These are phyloP conservation scores for Cyclostephanos tholiformis DNA, from an alignment of 108 stramenopile species.

Conservation along the genomic window DNA sequence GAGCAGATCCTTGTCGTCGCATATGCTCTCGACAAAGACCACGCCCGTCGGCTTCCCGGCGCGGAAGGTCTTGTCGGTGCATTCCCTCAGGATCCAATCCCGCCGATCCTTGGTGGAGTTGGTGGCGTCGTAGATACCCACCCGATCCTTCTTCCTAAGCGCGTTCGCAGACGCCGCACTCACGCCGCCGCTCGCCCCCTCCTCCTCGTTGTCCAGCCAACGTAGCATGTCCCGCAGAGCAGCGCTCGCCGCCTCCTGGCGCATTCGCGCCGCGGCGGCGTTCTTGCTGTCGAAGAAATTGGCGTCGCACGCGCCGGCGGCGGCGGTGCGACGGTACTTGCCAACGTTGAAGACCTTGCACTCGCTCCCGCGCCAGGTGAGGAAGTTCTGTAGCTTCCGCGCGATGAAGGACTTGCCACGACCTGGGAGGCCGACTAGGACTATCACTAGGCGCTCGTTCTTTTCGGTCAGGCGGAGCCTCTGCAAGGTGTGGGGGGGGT, in stretches of 20 bases:
- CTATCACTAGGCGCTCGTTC: slow-evolving; percentile 73
- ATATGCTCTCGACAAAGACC: slow-evolving; percentile 95
- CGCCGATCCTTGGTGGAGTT: slow-evolving; percentile 89
- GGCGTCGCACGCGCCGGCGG: slow-evolving; percentile 70
- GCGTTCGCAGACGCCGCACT: slow-evolving; percentile 5
- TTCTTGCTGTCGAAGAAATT: slow-evolving; percentile 85
- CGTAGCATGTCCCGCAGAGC: slow-evolving; percentile 80
- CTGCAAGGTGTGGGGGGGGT: slow-evolving; percentile 41
- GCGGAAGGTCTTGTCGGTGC: slow-evolving; percentile 59
- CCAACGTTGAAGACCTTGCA: slow-evolving; percentile 92
- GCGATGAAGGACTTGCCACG: slow-evolving; percentile 92
- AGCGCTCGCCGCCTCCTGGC: slow-evolving; percentile 69
- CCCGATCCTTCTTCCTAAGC: slow-evolving; percentile 45
- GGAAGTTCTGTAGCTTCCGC: slow-evolving; percentile 79
- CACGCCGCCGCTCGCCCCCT: too few relatives aligned
- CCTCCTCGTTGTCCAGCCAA: slow-evolving; percentile 76
- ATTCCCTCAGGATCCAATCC: slow-evolving; percentile 79
- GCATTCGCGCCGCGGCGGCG: slow-evolving; percentile 59
- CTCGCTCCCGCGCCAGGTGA: slow-evolving; percentile 77
- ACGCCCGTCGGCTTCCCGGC: slow-evolving; percentile 77
- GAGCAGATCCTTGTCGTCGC: slow-evolving; percentile 89
- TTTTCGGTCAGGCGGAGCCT: slow-evolving; percentile 70
- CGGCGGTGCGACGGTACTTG: slow-evolving; percentile 80
- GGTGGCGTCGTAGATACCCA: slow-evolving; percentile 97
- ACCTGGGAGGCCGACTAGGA: slow-evolving; percentile 86